Evolutionary conservation across 768 basidiomycete genomes (phyloP).

Genomic region (Boletus reticulatus): DNA sequence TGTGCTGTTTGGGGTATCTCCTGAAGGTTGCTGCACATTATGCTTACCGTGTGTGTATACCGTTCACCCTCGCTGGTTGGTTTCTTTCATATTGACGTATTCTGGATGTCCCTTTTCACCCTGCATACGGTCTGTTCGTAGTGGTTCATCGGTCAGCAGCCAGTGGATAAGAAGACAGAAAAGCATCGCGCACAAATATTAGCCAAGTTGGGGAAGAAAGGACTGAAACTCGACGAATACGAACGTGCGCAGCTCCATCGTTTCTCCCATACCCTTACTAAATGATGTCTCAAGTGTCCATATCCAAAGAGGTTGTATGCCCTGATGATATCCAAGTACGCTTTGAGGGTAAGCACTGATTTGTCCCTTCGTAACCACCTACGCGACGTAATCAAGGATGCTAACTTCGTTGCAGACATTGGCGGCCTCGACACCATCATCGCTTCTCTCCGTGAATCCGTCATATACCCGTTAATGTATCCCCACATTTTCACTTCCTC

Average conservation of each 20-base stretch:
- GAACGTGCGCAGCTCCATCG: conserved; percentile 57
- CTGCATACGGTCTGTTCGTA: conserved; percentile 23
- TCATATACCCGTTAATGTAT: conserved; percentile 92
- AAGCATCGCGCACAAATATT: conserved; percentile 69
- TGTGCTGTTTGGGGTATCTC: background rate
- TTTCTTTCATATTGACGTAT: background rate
- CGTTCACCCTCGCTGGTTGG: background rate
- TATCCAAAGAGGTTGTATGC: conserved; percentile 91
- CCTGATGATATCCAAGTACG: conserved; percentile 81
- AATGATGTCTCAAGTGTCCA: conserved; percentile 51
- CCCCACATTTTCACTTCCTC: conserved; percentile 83
- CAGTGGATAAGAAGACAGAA: conserved; percentile 57
- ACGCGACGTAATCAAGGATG: background rate
- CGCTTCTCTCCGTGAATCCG: conserved; percentile 85
- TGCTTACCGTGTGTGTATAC: conserved; percentile 58
- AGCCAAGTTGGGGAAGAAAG: conserved; percentile 66
- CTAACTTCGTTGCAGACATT: conserved; percentile 52
- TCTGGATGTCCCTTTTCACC: background rate
- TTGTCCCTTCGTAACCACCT: background rate
- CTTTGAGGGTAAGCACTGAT: conserved; percentile 58
- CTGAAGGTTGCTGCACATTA: conserved; percentile 76
- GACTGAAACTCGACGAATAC: conserved; percentile 84
- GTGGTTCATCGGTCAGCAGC: conserved; percentile 63
- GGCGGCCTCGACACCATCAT: conserved; percentile 94
- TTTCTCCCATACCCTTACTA: background rate